phyloP scores from a whole-genome alignment of 148 eudicot genomes.

The Rhododendron henanense region DNA sequence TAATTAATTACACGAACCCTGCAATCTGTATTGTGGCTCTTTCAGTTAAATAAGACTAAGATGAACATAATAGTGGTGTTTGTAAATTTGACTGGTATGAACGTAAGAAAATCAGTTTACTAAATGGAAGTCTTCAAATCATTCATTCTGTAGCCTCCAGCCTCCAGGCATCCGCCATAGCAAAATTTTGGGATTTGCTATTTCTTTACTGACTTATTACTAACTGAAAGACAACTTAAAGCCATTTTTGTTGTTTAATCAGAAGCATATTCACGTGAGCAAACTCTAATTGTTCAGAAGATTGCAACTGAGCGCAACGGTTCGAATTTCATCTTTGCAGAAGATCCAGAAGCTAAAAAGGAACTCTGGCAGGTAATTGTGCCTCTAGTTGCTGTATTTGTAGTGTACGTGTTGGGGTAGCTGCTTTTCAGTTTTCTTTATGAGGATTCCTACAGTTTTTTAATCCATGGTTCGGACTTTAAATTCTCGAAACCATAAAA shows the following conservation, averaged over 20 bases:
- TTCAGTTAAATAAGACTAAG: neutral
- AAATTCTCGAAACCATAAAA: neutral
- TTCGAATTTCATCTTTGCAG: slow-evolving; percentile 83
- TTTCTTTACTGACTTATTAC: neutral
- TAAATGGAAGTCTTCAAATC: neutral
- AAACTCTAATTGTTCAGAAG: slow-evolving; percentile 74
- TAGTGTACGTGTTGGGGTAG: neutral
- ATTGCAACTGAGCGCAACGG: slow-evolving; percentile 86
- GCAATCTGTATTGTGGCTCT: neutral
- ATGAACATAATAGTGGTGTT: neutral
- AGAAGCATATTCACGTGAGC: slow-evolving; percentile 95
- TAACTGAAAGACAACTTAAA: neutral
- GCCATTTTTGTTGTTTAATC: slow-evolving; percentile 7
- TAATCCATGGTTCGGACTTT: neutral
- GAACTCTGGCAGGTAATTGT: slow-evolving; percentile 92
- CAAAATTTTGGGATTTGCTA: neutral
- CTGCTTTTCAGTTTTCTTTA: neutral
- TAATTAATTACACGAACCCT: neutral
- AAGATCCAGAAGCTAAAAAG: slow-evolving; percentile 86
- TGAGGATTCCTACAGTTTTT: neutral
- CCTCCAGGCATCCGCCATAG: neutral
- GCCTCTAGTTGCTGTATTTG: neutral
- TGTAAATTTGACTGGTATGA: neutral
- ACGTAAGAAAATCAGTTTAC: neutral
- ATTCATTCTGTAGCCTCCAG: neutral